Evolutionary conservation across 768 basidiomycete genomes (phyloP), one percentile per base, ranked within the genome.

Genomic region (Kwoniella shandongensis): DNA sequence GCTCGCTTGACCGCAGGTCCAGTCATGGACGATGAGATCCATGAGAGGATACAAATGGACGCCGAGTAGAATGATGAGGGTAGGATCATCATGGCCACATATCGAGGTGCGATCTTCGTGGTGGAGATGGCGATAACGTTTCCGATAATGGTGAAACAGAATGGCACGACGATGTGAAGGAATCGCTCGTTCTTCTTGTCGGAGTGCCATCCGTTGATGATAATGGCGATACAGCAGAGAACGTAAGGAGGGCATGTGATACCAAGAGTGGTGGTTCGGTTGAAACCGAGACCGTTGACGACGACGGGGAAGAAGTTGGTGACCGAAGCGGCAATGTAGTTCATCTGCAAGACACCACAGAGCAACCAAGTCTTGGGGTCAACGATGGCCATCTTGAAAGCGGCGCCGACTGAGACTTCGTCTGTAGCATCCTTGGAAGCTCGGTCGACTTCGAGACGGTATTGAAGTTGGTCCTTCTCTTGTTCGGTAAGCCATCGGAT

Each of bases 401-500:
- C 75, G 13, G 51, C n/a, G 3, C 44, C 51, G 11, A 60, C 64
- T 13, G 54, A 49, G 11, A 67, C 53, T 54, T 66, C 59, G 35
- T 58, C 61, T 8, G 69, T 65, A 41, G 62, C 51, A 48, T 74
- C 74, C 48, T 70, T 67, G 40, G 64, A 55, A 5, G 62, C 66
- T 40, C 68, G 61, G 30, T 74, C 73, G 36, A 65, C 46, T 29
- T 73, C 63, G 17, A 76, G 63, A 15, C 63, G 48, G 59, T 71
- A 67, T 3, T 54, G 48, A 2, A 74, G 65, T 38, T 53, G 59
- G 18, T 69, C 66, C 39, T 48, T 61, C 60, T 74, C 64, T 13
- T 55, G 49, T 20, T 50, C 57, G 29, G 56, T 68, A 30, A 94
- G 78, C 26, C 86, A 83, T 3, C 88, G 86, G 66, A 91, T 87